Evolutionary conservation across 345 rosid genomes (phyloP), one percentile per base, ranked within the genome.

Genomic region (Crucihimalaya himalaica): DNA sequence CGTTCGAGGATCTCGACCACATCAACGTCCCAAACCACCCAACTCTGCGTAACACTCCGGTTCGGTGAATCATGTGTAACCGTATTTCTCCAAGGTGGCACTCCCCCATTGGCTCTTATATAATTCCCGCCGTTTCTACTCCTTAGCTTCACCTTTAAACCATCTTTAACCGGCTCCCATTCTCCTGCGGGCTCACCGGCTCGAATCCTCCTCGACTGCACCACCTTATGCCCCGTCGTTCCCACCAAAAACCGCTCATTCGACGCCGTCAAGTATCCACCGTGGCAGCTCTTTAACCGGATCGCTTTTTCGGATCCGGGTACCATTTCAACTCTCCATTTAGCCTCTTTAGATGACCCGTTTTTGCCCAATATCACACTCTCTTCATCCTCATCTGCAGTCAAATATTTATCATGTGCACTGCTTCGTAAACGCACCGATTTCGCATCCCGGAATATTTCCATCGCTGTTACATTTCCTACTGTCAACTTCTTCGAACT

Each of bases 31-130:
- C 97, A 93, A 42, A 87, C 68, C 28, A 89, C 47, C 93, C 92
- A 90, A 45, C 64, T 84, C 72, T 90, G 89, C 1, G 90, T 84
- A 11, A 80, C 71, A 45, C 80, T 80, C 81, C 88, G 78, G 13
- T 83, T 72, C 10, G 97, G 88, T 28, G 79, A 67, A 70, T 85
- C 96, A 66, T 93, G 98, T 2, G 92, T 90, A n/a, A 93, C 84
- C 4, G 93, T 79, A 80, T 91, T 85, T 70, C 92, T 83, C 97
- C 97, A 84, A 4, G 97, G 97, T 37, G 96, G 96, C 64, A 85
- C 8, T 23, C 93, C 85, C 1, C 90, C 86, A 59, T 92, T 89
- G 27, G 93, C 97, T 65, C 96, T 81, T 80, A 93, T 46, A 74
- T 82, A 90, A 45, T 80, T 66, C 66, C 80, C 80, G 14, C 96